phyloP scores from a whole-genome alignment of 441 rosid genomes.

The Melastoma candidum region DNA sequence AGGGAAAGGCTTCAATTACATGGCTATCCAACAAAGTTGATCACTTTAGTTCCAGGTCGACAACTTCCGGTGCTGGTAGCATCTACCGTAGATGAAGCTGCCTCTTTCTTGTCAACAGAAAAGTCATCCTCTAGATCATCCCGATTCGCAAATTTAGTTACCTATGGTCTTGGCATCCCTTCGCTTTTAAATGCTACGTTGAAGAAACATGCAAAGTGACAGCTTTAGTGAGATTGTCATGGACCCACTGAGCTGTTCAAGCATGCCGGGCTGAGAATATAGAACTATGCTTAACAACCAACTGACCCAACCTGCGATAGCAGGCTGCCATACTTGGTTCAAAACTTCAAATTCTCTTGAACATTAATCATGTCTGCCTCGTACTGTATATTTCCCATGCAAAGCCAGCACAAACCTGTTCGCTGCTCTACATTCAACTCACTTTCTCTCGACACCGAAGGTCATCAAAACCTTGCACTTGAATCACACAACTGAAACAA shows the following conservation, averaged over 20 bases:
- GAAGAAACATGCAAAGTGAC: conserved; percentile 1
- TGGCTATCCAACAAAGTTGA: conserved; percentile 44
- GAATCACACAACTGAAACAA: too few species aligned
- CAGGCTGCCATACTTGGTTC: not conserved
- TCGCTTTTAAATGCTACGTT: conserved; percentile 27
- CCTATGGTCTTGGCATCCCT: conserved; percentile 32
- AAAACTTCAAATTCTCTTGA: not conserved
- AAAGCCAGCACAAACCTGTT: too few species aligned
- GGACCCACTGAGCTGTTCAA: too few species aligned
- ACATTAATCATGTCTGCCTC: too few species aligned
- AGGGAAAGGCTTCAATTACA: too few species aligned
- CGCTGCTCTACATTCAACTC: too few species aligned
- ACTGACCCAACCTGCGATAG: not conserved
- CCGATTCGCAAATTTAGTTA: conserved; percentile 62
- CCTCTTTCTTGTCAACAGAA: conserved; percentile 29
- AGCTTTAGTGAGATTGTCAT: not conserved
- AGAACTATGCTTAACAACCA: not conserved
- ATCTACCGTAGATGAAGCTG: conserved; percentile 9
- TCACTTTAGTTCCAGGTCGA: conserved; percentile 48
- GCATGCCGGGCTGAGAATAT: too few species aligned
- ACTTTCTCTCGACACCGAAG: too few species aligned
- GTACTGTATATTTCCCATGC: too few species aligned
- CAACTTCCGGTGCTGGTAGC: conserved; percentile 21
- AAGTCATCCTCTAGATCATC: conserved; percentile 90
- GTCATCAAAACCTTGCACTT: too few species aligned